A percentile compares a stretch with the other conserved stretches of the same genome.
Conservation (phyloP, 495 filamentous ascomycete genomes). For the Cercophora samala region DNA sequence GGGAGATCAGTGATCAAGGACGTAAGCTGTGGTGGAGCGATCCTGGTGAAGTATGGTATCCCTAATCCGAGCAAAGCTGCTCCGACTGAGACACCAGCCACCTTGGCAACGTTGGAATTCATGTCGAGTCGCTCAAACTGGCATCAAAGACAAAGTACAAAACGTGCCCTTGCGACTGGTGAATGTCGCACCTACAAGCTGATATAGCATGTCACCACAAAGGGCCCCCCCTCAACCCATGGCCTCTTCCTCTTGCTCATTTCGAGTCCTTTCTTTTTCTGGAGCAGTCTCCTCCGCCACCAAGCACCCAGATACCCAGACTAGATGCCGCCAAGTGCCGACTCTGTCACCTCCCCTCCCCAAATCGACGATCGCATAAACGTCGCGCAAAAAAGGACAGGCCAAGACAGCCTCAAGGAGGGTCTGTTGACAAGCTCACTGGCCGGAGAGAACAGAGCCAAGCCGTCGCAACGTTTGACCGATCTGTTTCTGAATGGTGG, state of each 20-base stretch:
- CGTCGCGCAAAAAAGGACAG: background rate
- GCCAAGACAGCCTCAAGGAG: background rate
- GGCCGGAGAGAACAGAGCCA: conserved; percentile 20
- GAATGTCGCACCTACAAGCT: background rate
- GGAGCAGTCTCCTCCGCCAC: conserved; percentile 19
- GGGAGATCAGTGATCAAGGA: conserved; percentile 28
- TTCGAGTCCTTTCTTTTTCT: background rate
- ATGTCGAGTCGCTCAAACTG: conserved; percentile 12
- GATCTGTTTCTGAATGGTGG: background rate
- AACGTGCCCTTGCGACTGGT: background rate
- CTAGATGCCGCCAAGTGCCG: conserved; percentile 14
- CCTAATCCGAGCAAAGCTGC: conserved; percentile 26
- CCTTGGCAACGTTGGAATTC: conserved; percentile 17
- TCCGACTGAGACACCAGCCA: conserved; percentile 24
- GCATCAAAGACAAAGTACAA: background rate
- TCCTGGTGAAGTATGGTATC: conserved; percentile 22
- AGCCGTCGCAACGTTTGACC: conserved; percentile 13
- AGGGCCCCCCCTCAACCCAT: background rate
- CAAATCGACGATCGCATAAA: conserved; percentile 17
- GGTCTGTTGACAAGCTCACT: conserved; percentile 17
- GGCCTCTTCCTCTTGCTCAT: background rate
- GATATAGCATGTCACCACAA: background rate
- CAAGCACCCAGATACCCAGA: background rate
- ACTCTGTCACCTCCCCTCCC: conserved; percentile 12
- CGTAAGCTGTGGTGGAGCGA: conserved; percentile 21